Evolutionary conservation across 257 asterid genomes (phyloP), one percentile per base, ranked within the genome.

Genomic region (Orobanche coerulescens): DNA sequence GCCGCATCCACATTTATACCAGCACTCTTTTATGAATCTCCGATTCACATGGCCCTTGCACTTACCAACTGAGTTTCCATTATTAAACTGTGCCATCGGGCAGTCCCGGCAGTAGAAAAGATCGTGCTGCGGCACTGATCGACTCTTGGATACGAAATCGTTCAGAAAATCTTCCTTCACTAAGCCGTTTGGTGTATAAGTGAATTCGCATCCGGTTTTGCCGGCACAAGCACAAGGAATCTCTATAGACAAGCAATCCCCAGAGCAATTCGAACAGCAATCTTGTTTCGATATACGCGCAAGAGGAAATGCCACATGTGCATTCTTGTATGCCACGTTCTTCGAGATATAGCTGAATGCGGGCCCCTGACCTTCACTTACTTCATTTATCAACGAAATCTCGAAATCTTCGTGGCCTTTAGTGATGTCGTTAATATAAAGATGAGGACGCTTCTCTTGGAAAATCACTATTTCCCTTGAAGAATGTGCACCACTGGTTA

Each of bases 1-100:
- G 70, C 72, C 68, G 69, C 95, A 87, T 36, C 90, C 83, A 47
- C 95, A 87, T 77, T 84, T 82, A 64, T 68, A 67, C 94, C 95
- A 84, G 76, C 94, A 87, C 64, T 87, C 95, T 71, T 84, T 87
- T 23, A 87, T 74, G 76, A 87, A 87, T 44, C 67, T 81, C 73
- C 83, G 81, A 49, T 60, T 71, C 39, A 72, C 5, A 43, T 87
- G 90, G 47, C 95, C 90, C 53, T 73, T 80, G 77, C 95, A 84
- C 28, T 55, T 61, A 58, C 53, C 72, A 59, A 81, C 66, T 28
- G 16, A 33, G 47, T 20, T 44, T 46, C 62, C 67, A 54, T 15
- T 71, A 57, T 71, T 76, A 33, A 76, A 67, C 70, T 82, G 72
- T 72, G 78, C 85, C n/a, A 79, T 58, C 13, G 93, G 90, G 70